Evolutionary conservation across 2,329 filamentous ascomycete species (phyloP), one percentile per base, ranked within the genome.

Genomic region (Botryosphaeria dothidea): DNA sequence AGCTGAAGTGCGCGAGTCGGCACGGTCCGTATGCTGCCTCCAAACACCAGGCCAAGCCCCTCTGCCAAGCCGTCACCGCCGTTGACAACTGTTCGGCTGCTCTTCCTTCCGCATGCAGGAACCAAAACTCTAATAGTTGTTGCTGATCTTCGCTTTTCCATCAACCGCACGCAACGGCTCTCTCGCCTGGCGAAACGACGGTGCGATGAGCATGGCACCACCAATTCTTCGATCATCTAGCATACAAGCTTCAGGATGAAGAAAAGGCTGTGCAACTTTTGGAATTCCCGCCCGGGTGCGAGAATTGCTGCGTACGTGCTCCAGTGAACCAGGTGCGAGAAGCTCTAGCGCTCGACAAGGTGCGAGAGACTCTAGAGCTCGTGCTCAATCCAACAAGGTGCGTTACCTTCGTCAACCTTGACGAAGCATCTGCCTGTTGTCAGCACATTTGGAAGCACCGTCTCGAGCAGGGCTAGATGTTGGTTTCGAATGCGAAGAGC

Each of bases 31-130:
- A 31, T 21, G n/a, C 38, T 46, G 56, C 56, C 56, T 31, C 38
- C 29, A 8, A 46, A 60, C 56, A 46, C 56, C 56, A 46, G 19
- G 56, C 56, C 56, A 60, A 58, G 38, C 56, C 27, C 25, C 41
- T n/a, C 23, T 19, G 56, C 56, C 56, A 60, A 45, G 56, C 41
- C 34, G 56, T 46, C 56, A 60, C 38, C 56, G 23, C 25, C 41
- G 27, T 41, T 60, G 56, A 31, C 36, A 58, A 43, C 27, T 48
- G 56, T 45, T 31, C 54, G 54, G 38, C 38, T 45, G 54, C 27
- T 31, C 54, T 23, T 29, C 9, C n/a, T 31, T 31, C 38, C 54
- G 27, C 36, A 57, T 57, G 52, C 36, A 57, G 34, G 52, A n/a
- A 41, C 52, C 31, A 34, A 17, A 41, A 43, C 3, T 36, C 21